Conservation (phyloP, 163 green algal genomes). For the Volvox carteri region DNA sequence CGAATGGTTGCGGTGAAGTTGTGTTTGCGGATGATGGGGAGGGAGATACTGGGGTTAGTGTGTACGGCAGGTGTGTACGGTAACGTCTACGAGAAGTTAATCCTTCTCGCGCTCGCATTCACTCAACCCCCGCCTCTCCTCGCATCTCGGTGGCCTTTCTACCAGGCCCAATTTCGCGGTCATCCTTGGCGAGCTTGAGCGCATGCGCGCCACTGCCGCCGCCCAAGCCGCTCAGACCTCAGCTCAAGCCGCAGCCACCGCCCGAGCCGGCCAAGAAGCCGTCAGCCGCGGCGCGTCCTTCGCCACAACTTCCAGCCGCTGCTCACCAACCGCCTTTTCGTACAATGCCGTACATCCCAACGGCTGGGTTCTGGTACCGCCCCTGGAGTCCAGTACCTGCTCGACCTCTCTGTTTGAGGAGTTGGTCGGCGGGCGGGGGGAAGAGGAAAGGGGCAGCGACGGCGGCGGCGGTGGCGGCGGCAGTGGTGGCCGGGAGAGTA, state of each 20-base stretch:
- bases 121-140: no score
- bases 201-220: constrained; percentile 14
- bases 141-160: not conserved
- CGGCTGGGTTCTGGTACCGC: constrained; percentile 21
- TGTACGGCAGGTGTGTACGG: no score
- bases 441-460: not conserved
- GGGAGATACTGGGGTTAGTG: no score
- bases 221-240: not conserved
- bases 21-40: no score
- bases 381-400: constrained; percentile 19
- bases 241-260: not conserved
- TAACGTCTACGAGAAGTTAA: no score
- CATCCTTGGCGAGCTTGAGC: not conserved
- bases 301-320: not conserved
- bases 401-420: not conserved
- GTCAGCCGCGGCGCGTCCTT: not conserved
- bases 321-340: not conserved
- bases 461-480: not conserved
- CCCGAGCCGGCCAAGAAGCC: no score
- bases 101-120: no score
- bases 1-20: no score
- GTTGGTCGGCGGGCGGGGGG: not conserved
- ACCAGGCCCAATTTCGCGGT: not conserved
- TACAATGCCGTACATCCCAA: constrained; percentile 13
- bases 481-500: not conserved